Conservation (phyloP, 768 basidiomycete genomes). For the Termitomyces sp. region DNA sequence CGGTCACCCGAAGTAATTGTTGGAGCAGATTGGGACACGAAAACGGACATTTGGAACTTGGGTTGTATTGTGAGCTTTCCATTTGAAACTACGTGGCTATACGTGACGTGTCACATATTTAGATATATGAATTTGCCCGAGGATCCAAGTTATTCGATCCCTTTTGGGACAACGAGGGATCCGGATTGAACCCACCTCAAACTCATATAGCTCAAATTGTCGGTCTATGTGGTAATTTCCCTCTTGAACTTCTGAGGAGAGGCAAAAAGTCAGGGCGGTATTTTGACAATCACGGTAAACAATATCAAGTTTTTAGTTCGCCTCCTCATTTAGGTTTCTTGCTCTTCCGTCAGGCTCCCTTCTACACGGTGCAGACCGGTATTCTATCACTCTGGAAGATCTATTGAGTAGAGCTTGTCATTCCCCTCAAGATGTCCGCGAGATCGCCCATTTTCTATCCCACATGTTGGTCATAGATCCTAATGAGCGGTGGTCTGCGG, state of each 20-base stretch:
- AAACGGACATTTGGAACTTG: constrained; percentile 1
- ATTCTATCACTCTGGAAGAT: neutral
- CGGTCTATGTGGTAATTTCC: neutral
- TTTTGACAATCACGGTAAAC: neutral
- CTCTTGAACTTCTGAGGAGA: neutral
- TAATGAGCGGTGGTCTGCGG: neutral
- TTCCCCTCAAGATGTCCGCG: neutral
- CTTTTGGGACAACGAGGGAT: neutral
- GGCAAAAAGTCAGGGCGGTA: neutral
- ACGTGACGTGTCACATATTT: neutral
- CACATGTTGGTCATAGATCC: neutral
- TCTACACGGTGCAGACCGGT: neutral
- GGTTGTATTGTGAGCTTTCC: neutral
- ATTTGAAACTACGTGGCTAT: neutral
- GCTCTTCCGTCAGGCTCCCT: neutral
- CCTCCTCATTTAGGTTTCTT: neutral
- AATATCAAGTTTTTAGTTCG: neutral
- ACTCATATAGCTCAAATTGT: neutral
- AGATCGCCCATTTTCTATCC: neutral
- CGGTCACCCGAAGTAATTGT: neutral
- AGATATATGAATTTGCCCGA: neutral
- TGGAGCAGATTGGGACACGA: neutral
- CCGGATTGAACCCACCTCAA: neutral
- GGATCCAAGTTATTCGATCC: neutral
- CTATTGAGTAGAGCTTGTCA: neutral